Base-by-base conservation (phyloP, 2,329 filamentous ascomycete genomes). In the Aspergillus aculeatinus region DNA sequence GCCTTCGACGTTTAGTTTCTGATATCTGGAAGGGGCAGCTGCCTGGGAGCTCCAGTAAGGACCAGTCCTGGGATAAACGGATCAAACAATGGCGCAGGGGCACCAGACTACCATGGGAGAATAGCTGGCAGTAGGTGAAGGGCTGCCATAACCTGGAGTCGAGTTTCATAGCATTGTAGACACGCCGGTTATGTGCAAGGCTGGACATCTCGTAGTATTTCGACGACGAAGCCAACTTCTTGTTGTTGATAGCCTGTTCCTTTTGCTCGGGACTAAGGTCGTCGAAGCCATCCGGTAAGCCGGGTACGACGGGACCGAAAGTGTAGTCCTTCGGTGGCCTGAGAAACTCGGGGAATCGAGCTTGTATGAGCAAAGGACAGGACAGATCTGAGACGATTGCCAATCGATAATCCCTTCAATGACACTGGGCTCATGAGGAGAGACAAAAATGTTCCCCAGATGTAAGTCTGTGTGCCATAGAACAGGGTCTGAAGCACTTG, bases 381-480 rank as follows among this genome's bases (percentile, higher is more conserved):
- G 71, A 19, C 55, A 52, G 23, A 63, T 23, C 16, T 61, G 58
- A 29, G 64, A 16, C 42, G 66, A 70, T 31, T 70, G 65, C 69
- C 67, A 72, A 49, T 71, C 67, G 33, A 72, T 70, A 16, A 70
- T 64, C 14, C 65, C 63, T 58, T 65, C 53, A 56, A 72, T 67
- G 1, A 39, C 54, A 48, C 63, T 68, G 29, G 62, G 60, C 39
- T 67, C 59, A 35, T 68, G 57, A 1, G 57, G 10, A 4, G 63
- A 65, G 27, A 70, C 64, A 42, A 64, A 70, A 16, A 72, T 69
- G 59, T 72, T 68, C 31, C 66, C 62, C 14, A 69, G 52, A 57
- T 71, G 56, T 16, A 72, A 54, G 51, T 71, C 61, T 19, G 62
- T 63, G 62, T 71, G 68, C 67, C 63, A 65, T 14, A 67, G 5